Evolutionary conservation across 2,329 filamentous ascomycete species (phyloP).

Genomic region (Aspergillus pseudonomiae): DNA sequence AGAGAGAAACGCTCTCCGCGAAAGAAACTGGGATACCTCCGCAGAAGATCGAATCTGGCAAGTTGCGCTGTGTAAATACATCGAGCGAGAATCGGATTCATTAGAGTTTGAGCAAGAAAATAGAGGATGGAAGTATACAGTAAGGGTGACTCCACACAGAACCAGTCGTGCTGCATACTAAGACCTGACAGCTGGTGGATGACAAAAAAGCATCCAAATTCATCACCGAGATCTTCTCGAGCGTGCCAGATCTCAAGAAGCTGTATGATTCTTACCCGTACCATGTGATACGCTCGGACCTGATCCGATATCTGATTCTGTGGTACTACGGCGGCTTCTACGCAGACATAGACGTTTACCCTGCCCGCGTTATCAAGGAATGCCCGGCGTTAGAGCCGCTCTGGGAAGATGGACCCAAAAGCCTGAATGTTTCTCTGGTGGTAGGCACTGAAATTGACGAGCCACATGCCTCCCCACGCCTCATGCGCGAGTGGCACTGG

Average conservation of each 20-base stretch:
- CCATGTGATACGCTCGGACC: conserved; percentile 55
- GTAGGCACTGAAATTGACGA: conserved; percentile 41
- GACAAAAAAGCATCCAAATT: conserved; percentile 31
- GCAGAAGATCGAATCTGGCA: conserved; percentile 34
- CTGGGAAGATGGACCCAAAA: not conserved
- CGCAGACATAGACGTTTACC: conserved; percentile 37
- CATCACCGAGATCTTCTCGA: conserved; percentile 27
- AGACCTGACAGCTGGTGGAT: conserved; percentile 27
- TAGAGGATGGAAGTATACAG: conserved; percentile 31
- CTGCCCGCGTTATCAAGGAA: conserved; percentile 29
- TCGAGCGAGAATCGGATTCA: conserved; percentile 28
- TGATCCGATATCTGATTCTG: conserved; percentile 41
- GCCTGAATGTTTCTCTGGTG: conserved; percentile 33
- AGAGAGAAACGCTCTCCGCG: conserved; percentile 20
- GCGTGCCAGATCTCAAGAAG: conserved; percentile 30
- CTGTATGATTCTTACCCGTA: conserved; percentile 43
- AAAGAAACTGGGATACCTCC: conserved; percentile 12
- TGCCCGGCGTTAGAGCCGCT: conserved; percentile 31
- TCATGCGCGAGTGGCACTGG: conserved; percentile 40
- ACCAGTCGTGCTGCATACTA: not conserved
- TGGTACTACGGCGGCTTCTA: conserved; percentile 43
- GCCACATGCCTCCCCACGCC: conserved; percentile 33
- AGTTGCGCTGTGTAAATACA: conserved; percentile 28
- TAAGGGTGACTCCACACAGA: conserved; percentile 11
- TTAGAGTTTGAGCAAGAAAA: conserved; percentile 31